Base-by-base conservation (phyloP, 306 rosid genomes). In the Acacia confusa region DNA sequence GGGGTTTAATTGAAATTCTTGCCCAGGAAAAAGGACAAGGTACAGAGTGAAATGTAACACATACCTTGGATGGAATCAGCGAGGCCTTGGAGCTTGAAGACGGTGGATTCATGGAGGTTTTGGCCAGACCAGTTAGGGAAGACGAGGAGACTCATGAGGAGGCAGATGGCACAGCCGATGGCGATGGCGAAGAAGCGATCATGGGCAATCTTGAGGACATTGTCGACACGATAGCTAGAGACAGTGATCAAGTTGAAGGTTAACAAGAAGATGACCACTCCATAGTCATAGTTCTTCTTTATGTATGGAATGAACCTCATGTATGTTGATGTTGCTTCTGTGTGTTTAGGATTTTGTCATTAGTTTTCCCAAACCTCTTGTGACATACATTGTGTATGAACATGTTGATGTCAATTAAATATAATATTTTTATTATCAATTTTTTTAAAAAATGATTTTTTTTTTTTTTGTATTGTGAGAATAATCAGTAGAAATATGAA, bases 51-150 rank as follows among this genome's bases (percentile, higher is more conserved):
- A 47, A 47, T 17, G 9, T 50, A 4, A 22, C 0, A 17, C 57
- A 15, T 2, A 50, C 98, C 97, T 89, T 92, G 89, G n/a, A 95
- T 91, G 69, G 98, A 89, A 64, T 81, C 84, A 41, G 97, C 98
- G 14, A 92, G 87, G 81, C 94, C 91, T 86, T 95, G 95, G 60
- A 95, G 89, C 87, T 91, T 95, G 79, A 75, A 88, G 4, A 85
- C 90, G 2, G 92, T 91, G 78, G 92, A 88, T 36, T 85, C 36
- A 53, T 94, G 97, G 13, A 95, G 94, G 71, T 89, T 89, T 79
- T 92, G 90, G 11, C 98, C 98, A 0, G 97, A 95, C 97, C 98
- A 95, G 65, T 91, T 91, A 34, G 97, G 98, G 83, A 92, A 91
- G 15, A 92, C 19, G 34, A 95, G 73, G n/a, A 92, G 85, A 75